phyloP scores from a whole-genome alignment of 1,284 basidiomycete genomes.

The Exsudoporus floridanus region DNA sequence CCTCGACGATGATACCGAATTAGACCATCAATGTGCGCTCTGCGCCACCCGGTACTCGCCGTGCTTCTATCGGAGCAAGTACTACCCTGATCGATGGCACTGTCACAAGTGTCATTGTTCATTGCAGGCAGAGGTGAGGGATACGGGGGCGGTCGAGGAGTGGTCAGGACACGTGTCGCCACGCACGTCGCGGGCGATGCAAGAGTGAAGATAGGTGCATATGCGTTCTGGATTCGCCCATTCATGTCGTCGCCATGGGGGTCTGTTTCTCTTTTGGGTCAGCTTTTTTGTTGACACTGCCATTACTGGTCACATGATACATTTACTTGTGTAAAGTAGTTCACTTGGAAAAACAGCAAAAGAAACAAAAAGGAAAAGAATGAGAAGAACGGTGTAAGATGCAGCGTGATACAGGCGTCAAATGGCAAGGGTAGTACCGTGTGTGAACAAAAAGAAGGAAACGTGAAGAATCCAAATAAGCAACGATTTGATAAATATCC shows the following conservation, averaged over 20 bases:
- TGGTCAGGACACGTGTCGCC: constrained; percentile 20
- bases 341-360: constrained; percentile 1
- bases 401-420: constrained; percentile 24
- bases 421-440: constrained; percentile 18
- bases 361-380: background rate
- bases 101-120: constrained; percentile 60
- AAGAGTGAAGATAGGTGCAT: constrained; percentile 15
- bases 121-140: constrained; percentile 5
- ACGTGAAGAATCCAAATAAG: constrained; percentile 35
- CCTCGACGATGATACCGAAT: constrained; percentile 11
- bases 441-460: background rate
- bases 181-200: constrained; percentile 15
- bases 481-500: constrained; percentile 31
- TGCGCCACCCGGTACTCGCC: constrained; percentile 43
- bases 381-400: constrained; percentile 6
- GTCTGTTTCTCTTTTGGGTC: background rate
- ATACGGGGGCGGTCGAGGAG: constrained; percentile 1
- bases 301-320: constrained; percentile 33
- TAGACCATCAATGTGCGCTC: constrained; percentile 30
- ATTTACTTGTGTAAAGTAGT: constrained; percentile 34
- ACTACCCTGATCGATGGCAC: constrained; percentile 38
- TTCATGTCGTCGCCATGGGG: background rate
- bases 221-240: background rate
- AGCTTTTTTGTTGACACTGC: constrained; percentile 2
- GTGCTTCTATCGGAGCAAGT: constrained; percentile 37